phyloP scores from a whole-genome alignment of 495 filamentous ascomycete genomes.

The Letharia lupina region DNA sequence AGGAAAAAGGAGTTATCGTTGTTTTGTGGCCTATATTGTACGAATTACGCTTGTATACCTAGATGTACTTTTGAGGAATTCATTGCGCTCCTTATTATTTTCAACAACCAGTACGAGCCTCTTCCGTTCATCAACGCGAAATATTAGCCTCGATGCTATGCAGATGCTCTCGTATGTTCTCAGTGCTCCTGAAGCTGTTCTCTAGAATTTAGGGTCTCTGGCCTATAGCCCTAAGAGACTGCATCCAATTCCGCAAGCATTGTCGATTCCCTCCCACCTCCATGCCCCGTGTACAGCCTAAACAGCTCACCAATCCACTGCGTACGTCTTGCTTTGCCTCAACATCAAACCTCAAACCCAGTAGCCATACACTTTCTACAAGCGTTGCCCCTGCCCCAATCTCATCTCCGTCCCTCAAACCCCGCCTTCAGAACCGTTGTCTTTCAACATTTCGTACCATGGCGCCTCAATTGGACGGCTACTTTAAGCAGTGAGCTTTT shows the following conservation, averaged over 20 bases:
- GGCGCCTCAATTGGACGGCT: constrained; percentile 75
- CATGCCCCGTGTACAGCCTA: not conserved
- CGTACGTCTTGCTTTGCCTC: not conserved
- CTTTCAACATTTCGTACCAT: constrained; percentile 43
- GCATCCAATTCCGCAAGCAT: not conserved
- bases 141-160: not conserved
- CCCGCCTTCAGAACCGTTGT: constrained; percentile 6
- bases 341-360: not conserved
- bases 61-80: not conserved
- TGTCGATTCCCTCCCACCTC: not conserved
- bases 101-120: not conserved
- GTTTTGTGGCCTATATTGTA: not conserved
- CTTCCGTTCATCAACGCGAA: not conserved
- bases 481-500: constrained; percentile 62
- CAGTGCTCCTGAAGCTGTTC: not conserved
- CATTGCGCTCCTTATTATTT: not conserved
- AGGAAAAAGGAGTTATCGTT: not conserved
- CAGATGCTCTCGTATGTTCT: not conserved
- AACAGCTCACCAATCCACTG: not conserved
- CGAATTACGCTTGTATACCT: not conserved
- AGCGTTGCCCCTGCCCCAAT: not conserved
- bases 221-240: not conserved
- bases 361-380: not conserved
- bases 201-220: not conserved
- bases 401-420: not conserved